phyloP scores from a whole-genome alignment of 441 rosid species.

The Erodium trifolium region DNA sequence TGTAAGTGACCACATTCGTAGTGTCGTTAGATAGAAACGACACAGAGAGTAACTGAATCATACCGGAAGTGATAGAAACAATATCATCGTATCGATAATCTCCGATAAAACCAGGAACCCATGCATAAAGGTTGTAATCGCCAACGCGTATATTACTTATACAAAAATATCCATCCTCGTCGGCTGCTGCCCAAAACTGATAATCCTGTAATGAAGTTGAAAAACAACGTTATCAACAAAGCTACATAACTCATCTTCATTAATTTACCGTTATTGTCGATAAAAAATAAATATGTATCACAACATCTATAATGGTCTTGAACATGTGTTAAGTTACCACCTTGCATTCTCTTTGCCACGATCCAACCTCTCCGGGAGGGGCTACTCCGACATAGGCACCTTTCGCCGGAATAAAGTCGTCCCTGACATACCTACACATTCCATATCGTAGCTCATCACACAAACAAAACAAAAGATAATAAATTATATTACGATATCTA shows the following conservation, averaged over 20 bases:
- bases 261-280: too few species aligned
- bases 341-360: conserved; percentile 78
- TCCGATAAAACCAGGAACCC: conserved; percentile 57
- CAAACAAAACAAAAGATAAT: neutral
- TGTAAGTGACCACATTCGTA: neutral
- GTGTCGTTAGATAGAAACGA: too few species aligned
- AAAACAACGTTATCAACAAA: too few species aligned
- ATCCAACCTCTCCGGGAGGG: conserved; percentile 54
- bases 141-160: conserved; percentile 31
- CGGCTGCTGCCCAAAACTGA: conserved; percentile 56
- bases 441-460: neutral
- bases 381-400: conserved; percentile 60
- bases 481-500: too few species aligned
- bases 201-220: conserved; percentile 25
- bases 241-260: neutral
- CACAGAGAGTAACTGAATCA: neutral
- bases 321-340: conserved; percentile 19
- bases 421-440: neutral
- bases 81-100: conserved; percentile 33
- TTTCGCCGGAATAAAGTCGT: neutral
- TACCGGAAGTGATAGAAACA: conserved; percentile 41
- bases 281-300: too few species aligned
- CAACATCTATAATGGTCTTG: too few species aligned
- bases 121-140: conserved; percentile 43
- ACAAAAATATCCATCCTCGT: conserved; percentile 38